Percentiles rank a stretch among this genome's conserved stretches.
Evolutionary conservation across 495 filamentous ascomycete species (phyloP).

Genomic region (Penicillium fimorum): DNA sequence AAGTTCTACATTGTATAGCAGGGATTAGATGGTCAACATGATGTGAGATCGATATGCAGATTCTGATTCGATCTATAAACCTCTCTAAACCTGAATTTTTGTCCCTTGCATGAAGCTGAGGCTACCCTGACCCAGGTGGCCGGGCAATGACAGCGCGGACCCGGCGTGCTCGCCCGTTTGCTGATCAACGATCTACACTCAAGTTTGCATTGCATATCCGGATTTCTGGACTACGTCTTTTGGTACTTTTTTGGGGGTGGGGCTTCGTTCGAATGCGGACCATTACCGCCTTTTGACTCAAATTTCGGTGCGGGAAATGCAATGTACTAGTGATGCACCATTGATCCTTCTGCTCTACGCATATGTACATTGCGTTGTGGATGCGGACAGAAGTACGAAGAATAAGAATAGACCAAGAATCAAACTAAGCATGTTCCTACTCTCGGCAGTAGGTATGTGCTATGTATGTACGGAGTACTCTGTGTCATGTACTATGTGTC

Average conservation of each 20-base stretch:
- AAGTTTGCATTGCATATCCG: constrained; percentile 5
- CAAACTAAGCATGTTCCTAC: not conserved
- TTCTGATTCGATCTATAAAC: constrained; percentile 15
- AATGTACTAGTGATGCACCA: constrained; percentile 14
- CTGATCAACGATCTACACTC: constrained; percentile 22
- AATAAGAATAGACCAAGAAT: constrained; percentile 2
- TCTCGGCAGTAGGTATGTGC: not conserved
- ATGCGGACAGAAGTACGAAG: not conserved
- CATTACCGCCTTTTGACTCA: constrained; percentile 6
- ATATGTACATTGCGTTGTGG: constrained; percentile 1
- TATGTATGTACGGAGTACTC: not conserved
- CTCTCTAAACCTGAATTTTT: not conserved
- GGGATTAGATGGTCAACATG: constrained; percentile 6
- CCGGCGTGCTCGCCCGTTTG: constrained; percentile 23
- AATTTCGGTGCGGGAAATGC: not conserved
- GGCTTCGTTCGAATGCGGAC: not conserved
- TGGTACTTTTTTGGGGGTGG: too few relatives aligned
- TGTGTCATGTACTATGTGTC: not conserved
- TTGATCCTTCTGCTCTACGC: constrained; percentile 21
- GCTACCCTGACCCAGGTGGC: constrained; percentile 1
- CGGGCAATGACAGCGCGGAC: constrained; percentile 20
- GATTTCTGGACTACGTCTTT: constrained; percentile 4
- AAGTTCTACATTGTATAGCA: not conserved
- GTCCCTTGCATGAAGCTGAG: constrained; percentile 21
- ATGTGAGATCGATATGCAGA: constrained; percentile 12